Percentiles rank a stretch among this genome's conserved stretches.
Conservation (phyloP, 1,284 basidiomycete genomes). For the Acaromyces ingoldii region DNA sequence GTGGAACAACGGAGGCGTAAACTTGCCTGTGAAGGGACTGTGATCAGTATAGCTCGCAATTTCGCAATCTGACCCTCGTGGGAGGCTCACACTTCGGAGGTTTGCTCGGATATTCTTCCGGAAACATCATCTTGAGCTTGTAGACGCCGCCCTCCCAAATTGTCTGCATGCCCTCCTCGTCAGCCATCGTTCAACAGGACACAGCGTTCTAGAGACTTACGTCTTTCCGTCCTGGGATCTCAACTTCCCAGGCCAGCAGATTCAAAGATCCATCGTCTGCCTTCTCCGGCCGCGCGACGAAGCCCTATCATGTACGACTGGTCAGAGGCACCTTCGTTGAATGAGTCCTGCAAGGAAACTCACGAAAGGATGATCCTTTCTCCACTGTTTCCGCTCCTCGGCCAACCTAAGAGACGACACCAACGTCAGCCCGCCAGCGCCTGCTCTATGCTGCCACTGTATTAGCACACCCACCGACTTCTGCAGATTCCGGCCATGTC, state of each 20-base stretch:
- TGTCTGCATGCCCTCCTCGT: slow-evolving; percentile 60
- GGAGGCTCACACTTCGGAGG: slow-evolving; percentile 77
- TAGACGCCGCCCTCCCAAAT: slow-evolving; percentile 93
- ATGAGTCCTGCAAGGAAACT: slow-evolving; percentile 52
- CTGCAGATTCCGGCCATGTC: no score
- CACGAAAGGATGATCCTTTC: slow-evolving; percentile 98
- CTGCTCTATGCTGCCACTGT: no score
- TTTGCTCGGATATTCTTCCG: slow-evolving; percentile 72
- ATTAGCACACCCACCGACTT: no score
- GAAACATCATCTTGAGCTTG: slow-evolving; percentile 74
- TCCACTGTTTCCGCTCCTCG: slow-evolving; percentile 98
- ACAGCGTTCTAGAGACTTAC: slow-evolving; percentile 21
- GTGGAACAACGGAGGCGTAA: slow-evolving; percentile 90
- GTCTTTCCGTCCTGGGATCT: slow-evolving; percentile 54
- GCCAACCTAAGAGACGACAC: slow-evolving; percentile 62
- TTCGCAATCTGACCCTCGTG: not conserved
- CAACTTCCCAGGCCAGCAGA: slow-evolving; percentile 96
- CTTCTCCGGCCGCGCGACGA: slow-evolving; percentile 89
- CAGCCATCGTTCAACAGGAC: not conserved
- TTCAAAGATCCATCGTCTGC: slow-evolving; percentile 87
- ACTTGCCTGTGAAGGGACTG: slow-evolving; percentile 68
- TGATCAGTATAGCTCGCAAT: not conserved
- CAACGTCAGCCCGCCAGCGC: not conserved
- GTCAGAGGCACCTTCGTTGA: no score
- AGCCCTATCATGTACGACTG: no score